Conservation (phyloP, 805 yeast genomes). For the Lipomyces kockii region DNA sequence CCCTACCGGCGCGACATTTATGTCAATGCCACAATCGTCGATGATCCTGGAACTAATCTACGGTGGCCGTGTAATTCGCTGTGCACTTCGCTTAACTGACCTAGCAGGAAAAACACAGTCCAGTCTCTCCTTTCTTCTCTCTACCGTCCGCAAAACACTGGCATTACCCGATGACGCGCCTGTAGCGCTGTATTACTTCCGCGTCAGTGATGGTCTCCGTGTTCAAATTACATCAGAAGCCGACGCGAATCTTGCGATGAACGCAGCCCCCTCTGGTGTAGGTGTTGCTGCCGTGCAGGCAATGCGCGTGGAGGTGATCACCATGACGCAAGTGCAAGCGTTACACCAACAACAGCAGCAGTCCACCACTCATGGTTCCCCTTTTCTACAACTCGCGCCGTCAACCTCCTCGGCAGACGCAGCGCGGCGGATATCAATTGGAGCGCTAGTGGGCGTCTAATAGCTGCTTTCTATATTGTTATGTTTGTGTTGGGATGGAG, state of each 20-base stretch:
- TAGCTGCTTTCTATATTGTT: background rate
- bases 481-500: background rate
- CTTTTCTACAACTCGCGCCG: conserved; percentile 5
- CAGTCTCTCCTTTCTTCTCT: conserved; percentile 22
- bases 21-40: background rate
- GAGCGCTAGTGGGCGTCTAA: conserved; percentile 20
- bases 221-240: conserved; percentile 25
- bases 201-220: conserved; percentile 11
- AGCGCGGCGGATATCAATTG: conserved; percentile 21
- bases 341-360: conserved; percentile 1
- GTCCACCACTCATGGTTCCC: background rate
- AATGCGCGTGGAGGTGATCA: conserved; percentile 18
- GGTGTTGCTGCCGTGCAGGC: conserved; percentile 1
- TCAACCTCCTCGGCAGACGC: conserved; percentile 14
- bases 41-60: conserved; percentile 9
- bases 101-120: conserved; percentile 8
- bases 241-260: conserved; percentile 19
- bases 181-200: conserved; percentile 21
- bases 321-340: conserved; percentile 14
- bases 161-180: conserved; percentile 20
- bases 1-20: conserved; percentile 11
- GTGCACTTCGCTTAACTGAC: conserved; percentile 11
- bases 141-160: conserved; percentile 20
- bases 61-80: conserved; percentile 1
- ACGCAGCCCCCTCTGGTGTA: background rate